phyloP scores from a whole-genome alignment of 768 basidiomycete genomes.

The Tephrocybe sp. region DNA sequence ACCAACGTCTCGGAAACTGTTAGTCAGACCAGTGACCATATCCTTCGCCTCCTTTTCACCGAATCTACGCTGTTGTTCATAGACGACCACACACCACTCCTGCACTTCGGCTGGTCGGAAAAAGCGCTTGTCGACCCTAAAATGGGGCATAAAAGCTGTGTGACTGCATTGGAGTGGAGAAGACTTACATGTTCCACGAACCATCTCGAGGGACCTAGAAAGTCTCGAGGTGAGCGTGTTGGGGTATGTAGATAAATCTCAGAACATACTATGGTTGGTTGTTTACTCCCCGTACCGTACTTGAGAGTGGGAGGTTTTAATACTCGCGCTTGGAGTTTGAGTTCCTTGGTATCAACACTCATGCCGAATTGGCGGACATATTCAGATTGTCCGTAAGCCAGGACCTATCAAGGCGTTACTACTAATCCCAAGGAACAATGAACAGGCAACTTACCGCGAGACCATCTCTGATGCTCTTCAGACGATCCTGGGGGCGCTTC shows the following conservation, averaged over 20 bases:
- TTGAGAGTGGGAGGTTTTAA: constrained; percentile 63
- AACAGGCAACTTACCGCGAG: constrained; percentile 39
- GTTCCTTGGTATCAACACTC: constrained; percentile 48
- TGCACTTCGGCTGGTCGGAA: constrained; percentile 53
- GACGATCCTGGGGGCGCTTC: constrained; percentile 55
- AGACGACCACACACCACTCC: constrained; percentile 66
- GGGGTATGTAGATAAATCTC: constrained; percentile 8
- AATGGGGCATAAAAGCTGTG: not conserved
- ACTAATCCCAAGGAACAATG: not conserved
- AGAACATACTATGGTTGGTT: constrained; percentile 55
- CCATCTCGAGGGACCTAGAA: constrained; percentile 68
- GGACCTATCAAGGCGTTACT: constrained; percentile 36
- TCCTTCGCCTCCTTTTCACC: constrained; percentile 43
- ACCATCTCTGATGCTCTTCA: constrained; percentile 53
- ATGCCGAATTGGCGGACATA: constrained; percentile 77
- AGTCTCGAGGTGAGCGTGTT: not conserved
- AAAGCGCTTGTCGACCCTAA: constrained; percentile 73
- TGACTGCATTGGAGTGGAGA: constrained; percentile 3
- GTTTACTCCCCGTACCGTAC: constrained; percentile 60
- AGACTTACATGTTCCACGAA: constrained; percentile 73
- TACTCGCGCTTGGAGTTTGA: constrained; percentile 61
- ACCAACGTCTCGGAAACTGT: constrained; percentile 59
- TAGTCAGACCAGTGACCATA: constrained; percentile 54
- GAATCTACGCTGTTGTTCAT: constrained; percentile 64
- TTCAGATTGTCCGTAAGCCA: constrained; percentile 72